A percentile compares a stretch with the other conserved stretches of the same genome.
Evolutionary conservation across 768 basidiomycete species (phyloP).

Genomic region (Rhizopogon vinicolor): DNA sequence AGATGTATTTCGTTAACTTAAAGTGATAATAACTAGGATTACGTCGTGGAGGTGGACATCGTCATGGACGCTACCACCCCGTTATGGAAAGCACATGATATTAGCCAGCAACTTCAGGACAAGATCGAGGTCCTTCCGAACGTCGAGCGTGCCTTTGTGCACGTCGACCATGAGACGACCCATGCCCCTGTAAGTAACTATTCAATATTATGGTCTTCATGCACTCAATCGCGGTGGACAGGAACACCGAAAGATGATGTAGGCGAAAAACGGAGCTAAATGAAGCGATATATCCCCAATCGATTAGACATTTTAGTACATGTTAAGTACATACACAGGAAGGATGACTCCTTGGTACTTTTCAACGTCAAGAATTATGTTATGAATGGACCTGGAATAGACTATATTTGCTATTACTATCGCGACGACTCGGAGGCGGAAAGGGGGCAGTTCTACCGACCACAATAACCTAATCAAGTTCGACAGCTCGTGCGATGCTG

Average conservation of each 20-base stretch:
- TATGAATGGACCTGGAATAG: too few relatives aligned
- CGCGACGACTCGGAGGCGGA: too few relatives aligned
- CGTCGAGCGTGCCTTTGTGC: conserved; percentile 91
- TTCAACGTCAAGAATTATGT: too few relatives aligned
- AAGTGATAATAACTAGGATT: conserved; percentile 44
- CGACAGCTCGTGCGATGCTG: too few relatives aligned
- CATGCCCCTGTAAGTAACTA: conserved; percentile 52
- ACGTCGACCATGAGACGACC: conserved; percentile 92
- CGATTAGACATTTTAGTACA: not conserved
- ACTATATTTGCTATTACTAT: too few relatives aligned
- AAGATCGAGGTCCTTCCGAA: conserved; percentile 86
- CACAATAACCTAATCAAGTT: not conserved
- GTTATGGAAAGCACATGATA: conserved; percentile 83
- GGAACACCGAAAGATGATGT: conserved; percentile 41
- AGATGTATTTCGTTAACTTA: not conserved
- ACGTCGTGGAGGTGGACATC: conserved; percentile 93
- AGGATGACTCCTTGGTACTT: too few relatives aligned
- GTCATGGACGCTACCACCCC: conserved; percentile 90
- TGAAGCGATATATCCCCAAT: not conserved
- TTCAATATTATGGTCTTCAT: not conserved
- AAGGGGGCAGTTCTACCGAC: too few relatives aligned
- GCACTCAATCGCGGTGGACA: conserved; percentile 11
- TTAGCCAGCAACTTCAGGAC: conserved; percentile 81
- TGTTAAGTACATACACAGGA: too few relatives aligned
- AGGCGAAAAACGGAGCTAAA: not conserved